Conservation (phyloP, 2,329 filamentous ascomycete genomes). For the Exophiala bonariae region DNA sequence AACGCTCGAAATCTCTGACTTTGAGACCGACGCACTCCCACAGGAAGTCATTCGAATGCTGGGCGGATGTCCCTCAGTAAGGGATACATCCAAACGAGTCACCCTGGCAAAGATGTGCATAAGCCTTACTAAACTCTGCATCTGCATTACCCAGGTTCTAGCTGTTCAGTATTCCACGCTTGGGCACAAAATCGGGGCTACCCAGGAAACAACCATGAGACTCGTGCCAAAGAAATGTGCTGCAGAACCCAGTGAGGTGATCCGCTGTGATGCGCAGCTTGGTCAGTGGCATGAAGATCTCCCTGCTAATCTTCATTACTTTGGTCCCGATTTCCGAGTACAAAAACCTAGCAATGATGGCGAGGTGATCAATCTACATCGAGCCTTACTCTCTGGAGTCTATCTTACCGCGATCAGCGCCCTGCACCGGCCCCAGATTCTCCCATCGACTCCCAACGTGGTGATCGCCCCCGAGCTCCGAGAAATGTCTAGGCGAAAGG, state of each 20-base stretch:
- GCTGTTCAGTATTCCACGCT: conserved; percentile 90
- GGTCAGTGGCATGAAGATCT: conserved; percentile 74
- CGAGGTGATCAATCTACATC: conserved; percentile 64
- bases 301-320: conserved; percentile 70
- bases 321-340: conserved; percentile 48
- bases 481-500: conserved; percentile 77
- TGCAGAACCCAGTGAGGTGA: conserved; percentile 78
- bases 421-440: conserved; percentile 84
- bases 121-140: conserved; percentile 83
- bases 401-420: conserved; percentile 91
- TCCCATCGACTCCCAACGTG: conserved; percentile 67
- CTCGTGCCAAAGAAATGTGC: conserved; percentile 84
- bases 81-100: conserved; percentile 71
- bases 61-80: conserved; percentile 67
- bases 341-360: conserved; percentile 60
- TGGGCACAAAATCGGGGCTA: conserved; percentile 72
- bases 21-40: conserved; percentile 71
- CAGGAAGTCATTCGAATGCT: conserved; percentile 69
- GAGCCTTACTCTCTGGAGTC: conserved; percentile 88
- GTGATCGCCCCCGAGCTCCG: conserved; percentile 67
- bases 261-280: conserved; percentile 75
- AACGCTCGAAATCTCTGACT: conserved; percentile 81
- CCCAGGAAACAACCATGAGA: conserved; percentile 81
- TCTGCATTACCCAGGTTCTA: conserved; percentile 86
- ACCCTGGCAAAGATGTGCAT: conserved; percentile 87